Percentiles rank a stretch among this genome's conserved stretches.
Evolutionary conservation across 2,329 filamentous ascomycete species (phyloP).

Genomic region (Fusarium pseudograminearum): DNA sequence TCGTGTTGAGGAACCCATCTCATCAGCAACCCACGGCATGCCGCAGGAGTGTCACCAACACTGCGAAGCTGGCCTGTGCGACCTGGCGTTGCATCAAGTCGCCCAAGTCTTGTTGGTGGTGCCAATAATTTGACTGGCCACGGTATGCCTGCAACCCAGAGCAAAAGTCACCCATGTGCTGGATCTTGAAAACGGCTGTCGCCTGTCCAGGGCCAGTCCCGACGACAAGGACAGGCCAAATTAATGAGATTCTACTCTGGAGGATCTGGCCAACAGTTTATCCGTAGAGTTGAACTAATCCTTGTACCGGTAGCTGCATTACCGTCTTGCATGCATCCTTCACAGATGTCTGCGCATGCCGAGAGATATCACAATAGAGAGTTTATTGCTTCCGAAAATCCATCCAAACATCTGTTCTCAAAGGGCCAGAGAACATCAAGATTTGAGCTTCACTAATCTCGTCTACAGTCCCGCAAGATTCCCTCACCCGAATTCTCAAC

Average conservation of each 20-base stretch:
- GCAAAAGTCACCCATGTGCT: constrained; percentile 17
- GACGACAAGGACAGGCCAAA: constrained; percentile 22
- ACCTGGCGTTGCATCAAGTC: neutral
- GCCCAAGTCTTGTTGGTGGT: constrained; percentile 4
- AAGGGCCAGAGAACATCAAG: neutral
- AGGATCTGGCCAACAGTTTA: constrained; percentile 12
- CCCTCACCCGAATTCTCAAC: constrained; percentile 17
- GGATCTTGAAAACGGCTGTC: constrained; percentile 26
- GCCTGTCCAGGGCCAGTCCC: constrained; percentile 2
- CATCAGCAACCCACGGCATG: constrained; percentile 18
- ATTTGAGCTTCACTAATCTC: neutral
- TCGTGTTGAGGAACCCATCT: constrained; percentile 12
- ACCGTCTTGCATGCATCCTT: neutral
- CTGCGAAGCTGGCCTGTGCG: neutral
- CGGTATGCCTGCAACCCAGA: constrained; percentile 10
- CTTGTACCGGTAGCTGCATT: constrained; percentile 22
- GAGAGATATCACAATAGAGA: neutral
- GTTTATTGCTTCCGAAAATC: neutral
- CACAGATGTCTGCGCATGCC: neutral
- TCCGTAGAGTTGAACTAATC: neutral
- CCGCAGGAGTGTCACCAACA: constrained; percentile 27
- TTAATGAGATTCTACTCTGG: constrained; percentile 8
- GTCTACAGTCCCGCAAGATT: neutral
- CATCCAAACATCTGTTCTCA: neutral
- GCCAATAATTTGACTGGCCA: constrained; percentile 9